phyloP scores from a whole-genome alignment of 176 grass and related monocot genomes.

The Oropetium thomaeum region DNA sequence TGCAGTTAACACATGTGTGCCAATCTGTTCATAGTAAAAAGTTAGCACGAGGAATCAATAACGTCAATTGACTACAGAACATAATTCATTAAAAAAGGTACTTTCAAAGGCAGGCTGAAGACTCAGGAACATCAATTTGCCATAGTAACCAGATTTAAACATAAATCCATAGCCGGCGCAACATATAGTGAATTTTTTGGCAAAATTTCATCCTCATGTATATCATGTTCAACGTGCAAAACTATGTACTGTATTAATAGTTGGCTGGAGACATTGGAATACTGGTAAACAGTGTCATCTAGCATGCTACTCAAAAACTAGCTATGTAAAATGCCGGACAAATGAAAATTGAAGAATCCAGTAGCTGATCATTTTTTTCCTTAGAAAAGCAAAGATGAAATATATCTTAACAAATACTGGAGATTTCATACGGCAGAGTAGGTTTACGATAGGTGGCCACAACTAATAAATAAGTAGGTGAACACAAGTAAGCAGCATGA shows the following conservation, averaged over 20 bases:
- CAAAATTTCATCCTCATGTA: conserved; percentile 8
- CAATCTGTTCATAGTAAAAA: conserved; percentile 53
- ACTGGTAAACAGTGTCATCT: neutral
- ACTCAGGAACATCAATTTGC: conserved; percentile 16
- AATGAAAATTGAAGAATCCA: neutral
- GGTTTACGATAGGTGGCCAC: neutral
- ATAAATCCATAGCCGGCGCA: neutral
- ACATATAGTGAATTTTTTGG: neutral
- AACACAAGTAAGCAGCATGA: neutral
- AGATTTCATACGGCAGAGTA: neutral
- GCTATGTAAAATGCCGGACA: neutral
- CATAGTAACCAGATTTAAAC: conserved; percentile 21
- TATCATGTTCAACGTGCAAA: neutral
- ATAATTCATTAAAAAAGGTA: conserved; percentile 10
- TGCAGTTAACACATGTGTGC: conserved; percentile 67
- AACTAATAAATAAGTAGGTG: neutral
- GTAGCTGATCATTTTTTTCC: neutral
- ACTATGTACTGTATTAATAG: neutral
- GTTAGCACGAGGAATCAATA: conserved; percentile 3
- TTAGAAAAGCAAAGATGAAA: neutral
- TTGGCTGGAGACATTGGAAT: neutral
- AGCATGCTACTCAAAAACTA: neutral
- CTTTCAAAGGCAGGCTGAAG: conserved; percentile 8
- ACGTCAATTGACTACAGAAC: conserved; percentile 13
- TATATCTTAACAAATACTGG: neutral